These are phyloP conservation scores for Mycena metata DNA, from an alignment of 768 basidiomycete species.

Conservation along the genomic window DNA sequence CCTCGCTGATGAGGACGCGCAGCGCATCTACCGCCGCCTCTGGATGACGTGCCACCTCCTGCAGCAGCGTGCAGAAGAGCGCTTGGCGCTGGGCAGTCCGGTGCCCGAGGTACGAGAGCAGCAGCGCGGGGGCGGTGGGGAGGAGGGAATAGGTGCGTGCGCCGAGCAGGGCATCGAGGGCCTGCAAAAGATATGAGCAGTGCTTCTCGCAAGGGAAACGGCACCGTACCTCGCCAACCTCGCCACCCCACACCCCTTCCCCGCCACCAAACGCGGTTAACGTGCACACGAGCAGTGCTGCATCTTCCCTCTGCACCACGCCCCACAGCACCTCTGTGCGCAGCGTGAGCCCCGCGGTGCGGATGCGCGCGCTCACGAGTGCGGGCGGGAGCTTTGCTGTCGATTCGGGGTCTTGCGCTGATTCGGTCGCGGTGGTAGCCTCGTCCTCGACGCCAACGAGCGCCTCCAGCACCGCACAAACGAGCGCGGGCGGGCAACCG, in stretches of 20 bases:
- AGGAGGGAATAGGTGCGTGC: constrained; percentile 57
- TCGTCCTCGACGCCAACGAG: constrained; percentile 58
- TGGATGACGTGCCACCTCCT: constrained; percentile 52
- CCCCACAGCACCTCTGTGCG: constrained; percentile 51
- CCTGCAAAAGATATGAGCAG: constrained; percentile 46
- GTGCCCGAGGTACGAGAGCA: constrained; percentile 66
- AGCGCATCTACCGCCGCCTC: constrained; percentile 55
- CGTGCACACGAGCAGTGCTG: constrained; percentile 54
- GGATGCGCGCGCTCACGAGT: constrained; percentile 21
- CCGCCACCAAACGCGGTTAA: constrained; percentile 63
- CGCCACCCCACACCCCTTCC: constrained; percentile 42
- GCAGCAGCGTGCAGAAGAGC: constrained; percentile 67
- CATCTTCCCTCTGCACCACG: constrained; percentile 45
- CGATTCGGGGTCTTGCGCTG: neutral
- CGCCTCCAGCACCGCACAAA: constrained; percentile 62
- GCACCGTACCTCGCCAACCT: constrained; percentile 58
- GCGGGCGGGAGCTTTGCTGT: neutral
- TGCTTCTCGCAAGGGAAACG: neutral
- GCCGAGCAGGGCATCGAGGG: constrained; percentile 59
- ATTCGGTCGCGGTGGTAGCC: constrained; percentile 43
- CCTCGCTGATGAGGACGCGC: constrained; percentile 55
- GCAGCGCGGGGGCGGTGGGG: constrained; percentile 54
- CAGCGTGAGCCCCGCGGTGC: constrained; percentile 42
- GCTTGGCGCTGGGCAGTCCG: constrained; percentile 49
- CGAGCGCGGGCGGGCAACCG: constrained; percentile 47